A percentile compares a stretch with the other conserved stretches of the same genome.
These are phyloP conservation scores for Mycosphaerelloides madeirae DNA, from an alignment of 2,329 filamentous ascomycete species.

Conservation along the genomic window DNA sequence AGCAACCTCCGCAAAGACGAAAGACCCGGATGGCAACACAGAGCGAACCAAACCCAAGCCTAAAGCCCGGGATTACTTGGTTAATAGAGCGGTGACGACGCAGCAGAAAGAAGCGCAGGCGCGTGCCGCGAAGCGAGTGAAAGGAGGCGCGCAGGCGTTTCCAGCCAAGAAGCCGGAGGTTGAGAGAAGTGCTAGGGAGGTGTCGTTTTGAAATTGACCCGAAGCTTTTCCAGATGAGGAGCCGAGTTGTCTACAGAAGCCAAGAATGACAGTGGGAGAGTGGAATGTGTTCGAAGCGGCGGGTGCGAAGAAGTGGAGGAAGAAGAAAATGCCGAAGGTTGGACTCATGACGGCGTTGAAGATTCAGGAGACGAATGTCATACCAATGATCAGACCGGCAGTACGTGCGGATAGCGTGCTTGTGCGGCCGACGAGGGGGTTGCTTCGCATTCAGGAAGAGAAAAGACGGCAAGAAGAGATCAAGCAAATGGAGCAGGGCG, in stretches of 20 bases:
- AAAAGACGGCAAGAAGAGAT: too few species aligned
- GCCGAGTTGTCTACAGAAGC: background rate
- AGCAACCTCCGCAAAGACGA: background rate
- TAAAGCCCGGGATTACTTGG: background rate
- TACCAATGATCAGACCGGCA: too few species aligned
- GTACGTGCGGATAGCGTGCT: background rate
- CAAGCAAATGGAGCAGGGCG: too few species aligned
- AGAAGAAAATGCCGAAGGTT: background rate
- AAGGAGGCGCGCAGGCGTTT: background rate
- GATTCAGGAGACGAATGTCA: too few species aligned
- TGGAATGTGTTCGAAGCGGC: background rate
- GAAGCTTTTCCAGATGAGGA: too few species aligned
- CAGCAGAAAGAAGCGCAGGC: conserved; percentile 5
- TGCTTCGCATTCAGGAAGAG: too few species aligned
- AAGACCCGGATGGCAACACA: background rate
- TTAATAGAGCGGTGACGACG: background rate
- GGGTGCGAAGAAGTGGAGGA: conserved; percentile 3
- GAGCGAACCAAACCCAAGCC: background rate
- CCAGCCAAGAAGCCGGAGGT: background rate
- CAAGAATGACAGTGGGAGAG: background rate
- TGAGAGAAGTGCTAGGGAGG: background rate
- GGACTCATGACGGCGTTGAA: too few species aligned
- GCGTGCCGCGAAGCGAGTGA: background rate
- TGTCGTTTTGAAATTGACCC: background rate
- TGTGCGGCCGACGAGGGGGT: background rate